These are phyloP conservation scores for Ogataea sp. DNA, from an alignment of 805 yeast genomes.

Conservation along the genomic window DNA sequence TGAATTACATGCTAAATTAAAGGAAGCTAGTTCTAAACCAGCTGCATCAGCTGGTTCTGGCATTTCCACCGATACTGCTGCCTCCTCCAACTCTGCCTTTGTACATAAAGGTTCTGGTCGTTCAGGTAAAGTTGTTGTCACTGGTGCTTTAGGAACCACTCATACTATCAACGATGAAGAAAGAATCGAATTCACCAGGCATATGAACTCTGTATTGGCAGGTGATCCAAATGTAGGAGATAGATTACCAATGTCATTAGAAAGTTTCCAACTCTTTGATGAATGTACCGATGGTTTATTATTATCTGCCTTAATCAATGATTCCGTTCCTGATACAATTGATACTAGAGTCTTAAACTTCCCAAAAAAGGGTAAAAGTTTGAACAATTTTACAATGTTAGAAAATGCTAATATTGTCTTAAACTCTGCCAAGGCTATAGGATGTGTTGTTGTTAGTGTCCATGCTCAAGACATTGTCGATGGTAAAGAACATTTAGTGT, in stretches of 20 bases:
- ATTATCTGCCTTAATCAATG: constrained; percentile 87
- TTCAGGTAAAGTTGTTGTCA: constrained; percentile 50
- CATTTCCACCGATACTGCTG: constrained; percentile 10
- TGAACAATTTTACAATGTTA: constrained; percentile 91
- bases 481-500: constrained; percentile 85
- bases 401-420: constrained; percentile 97
- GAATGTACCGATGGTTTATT: constrained; percentile 95
- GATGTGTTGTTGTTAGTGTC: constrained; percentile 95
- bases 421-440: constrained; percentile 98
- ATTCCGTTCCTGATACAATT: constrained; percentile 96
- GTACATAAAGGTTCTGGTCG: constrained; percentile 43
- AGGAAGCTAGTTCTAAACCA: constrained; percentile 33
- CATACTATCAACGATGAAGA: constrained; percentile 98
- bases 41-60: constrained; percentile 12
- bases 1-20: constrained; percentile 70
- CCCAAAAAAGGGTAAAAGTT: constrained; percentile 70
- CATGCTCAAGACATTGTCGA: constrained; percentile 92
- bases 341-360: constrained; percentile 94
- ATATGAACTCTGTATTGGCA: constrained; percentile 83
- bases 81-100: constrained; percentile 24
- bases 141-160: constrained; percentile 84
- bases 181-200: constrained; percentile 90
- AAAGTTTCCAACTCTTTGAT: constrained; percentile 91
- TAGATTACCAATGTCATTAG: constrained; percentile 86
- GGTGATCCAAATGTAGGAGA: constrained; percentile 83